Percentiles rank a stretch among this genome's conserved stretches.
phyloP scores from a whole-genome alignment of 2,329 filamentous ascomycete genomes.

The Neurospora sp. region DNA sequence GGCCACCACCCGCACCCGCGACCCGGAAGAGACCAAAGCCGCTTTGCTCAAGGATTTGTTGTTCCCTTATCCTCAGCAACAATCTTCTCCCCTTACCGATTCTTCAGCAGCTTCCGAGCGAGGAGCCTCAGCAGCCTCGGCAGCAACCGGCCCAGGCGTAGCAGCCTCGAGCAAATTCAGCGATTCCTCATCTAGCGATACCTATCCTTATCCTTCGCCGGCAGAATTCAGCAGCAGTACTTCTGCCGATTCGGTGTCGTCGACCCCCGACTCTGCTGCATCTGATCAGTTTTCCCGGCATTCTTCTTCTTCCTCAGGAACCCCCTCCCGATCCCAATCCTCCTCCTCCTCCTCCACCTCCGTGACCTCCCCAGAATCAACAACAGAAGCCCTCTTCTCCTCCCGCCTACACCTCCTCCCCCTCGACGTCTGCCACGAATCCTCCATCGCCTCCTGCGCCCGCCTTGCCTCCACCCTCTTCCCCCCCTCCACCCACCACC shows the following conservation, averaged over 20 bases:
- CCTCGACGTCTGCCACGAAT: constrained; percentile 48
- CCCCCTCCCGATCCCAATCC: constrained; percentile 1
- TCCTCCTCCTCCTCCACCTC: constrained; percentile 16
- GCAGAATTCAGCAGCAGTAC: neutral
- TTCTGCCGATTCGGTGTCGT: neutral
- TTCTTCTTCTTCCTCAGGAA: too few relatives aligned
- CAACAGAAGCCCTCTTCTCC: constrained; percentile 5
- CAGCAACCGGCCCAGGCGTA: neutral
- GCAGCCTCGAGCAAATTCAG: neutral
- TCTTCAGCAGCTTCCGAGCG: neutral
- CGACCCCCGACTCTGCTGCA: too few relatives aligned
- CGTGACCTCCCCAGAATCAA: neutral
- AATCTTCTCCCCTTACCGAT: neutral
- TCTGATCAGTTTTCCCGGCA: neutral
- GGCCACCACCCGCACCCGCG: constrained; percentile 29
- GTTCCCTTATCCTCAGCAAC: neutral
- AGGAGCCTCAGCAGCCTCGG: too few relatives aligned
- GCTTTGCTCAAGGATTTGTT: constrained; percentile 20
- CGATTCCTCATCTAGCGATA: neutral
- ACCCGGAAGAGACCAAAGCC: constrained; percentile 26
- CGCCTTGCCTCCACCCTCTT: constrained; percentile 41
- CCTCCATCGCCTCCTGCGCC: constrained; percentile 48
- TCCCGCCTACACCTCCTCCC: constrained; percentile 29
- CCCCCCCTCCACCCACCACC: constrained; percentile 38
- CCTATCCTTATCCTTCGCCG: neutral